Percentiles rank a stretch among this genome's conserved stretches.
These are phyloP conservation scores for Microglena sp. DNA, from an alignment of 139 green algal species.

Conservation along the genomic window DNA sequence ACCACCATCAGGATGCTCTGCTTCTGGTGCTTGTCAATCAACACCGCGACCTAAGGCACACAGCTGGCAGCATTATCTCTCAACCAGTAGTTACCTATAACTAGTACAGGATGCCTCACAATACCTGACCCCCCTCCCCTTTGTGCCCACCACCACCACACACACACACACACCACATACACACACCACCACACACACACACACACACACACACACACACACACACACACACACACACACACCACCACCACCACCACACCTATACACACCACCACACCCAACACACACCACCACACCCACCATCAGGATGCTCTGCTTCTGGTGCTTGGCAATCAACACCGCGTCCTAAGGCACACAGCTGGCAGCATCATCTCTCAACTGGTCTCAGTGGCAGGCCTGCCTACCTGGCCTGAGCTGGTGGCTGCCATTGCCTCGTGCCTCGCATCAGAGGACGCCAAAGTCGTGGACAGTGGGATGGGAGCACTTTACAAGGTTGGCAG, in stretches of 20 bases:
- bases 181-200: neutral
- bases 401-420: slow-evolving; percentile 75
- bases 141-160: neutral
- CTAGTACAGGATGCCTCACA: too few species aligned
- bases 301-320: slow-evolving; percentile 57
- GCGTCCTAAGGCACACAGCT: too few species aligned
- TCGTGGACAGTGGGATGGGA: slow-evolving; percentile 79
- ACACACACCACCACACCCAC: neutral
- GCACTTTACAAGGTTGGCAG: slow-evolving; percentile 73
- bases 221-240: neutral
- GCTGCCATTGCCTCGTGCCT: slow-evolving; percentile 44
- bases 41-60: slow-evolving; percentile 61
- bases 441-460: slow-evolving; percentile 23
- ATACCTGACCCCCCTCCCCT: neutral
- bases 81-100: too few species aligned
- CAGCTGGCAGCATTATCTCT: slow-evolving; percentile 57
- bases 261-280: neutral
- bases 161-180: neutral
- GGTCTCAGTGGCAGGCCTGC: slow-evolving; percentile 40
- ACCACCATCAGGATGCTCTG: slow-evolving; percentile 38
- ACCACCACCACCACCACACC: neutral
- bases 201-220: neutral
- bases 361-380: slow-evolving; percentile 60
- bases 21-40: slow-evolving; percentile 55
- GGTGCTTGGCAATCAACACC: slow-evolving; percentile 42